phyloP scores from a whole-genome alignment of 352 stramenopile genomes.

The Globisporangium middletonii region DNA sequence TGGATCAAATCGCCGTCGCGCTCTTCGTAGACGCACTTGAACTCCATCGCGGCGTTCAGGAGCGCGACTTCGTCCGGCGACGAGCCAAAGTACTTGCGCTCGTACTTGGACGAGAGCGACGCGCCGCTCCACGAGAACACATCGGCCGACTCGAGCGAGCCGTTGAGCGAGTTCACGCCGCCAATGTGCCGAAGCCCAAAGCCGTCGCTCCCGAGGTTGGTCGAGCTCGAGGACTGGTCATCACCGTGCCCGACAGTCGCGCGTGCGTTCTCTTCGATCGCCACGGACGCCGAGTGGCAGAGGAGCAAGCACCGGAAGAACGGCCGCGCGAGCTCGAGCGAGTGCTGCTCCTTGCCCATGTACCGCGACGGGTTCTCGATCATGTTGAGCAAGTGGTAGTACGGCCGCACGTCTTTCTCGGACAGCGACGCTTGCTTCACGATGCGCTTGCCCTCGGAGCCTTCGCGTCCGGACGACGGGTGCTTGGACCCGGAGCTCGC shows the following conservation, averaged over 20 bases:
- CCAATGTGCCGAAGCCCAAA: slow-evolving; percentile 13
- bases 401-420: slow-evolving; percentile 64
- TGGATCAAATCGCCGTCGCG: slow-evolving; percentile 67
- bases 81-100: slow-evolving; percentile 65
- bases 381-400: slow-evolving; percentile 63
- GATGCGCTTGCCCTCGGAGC: slow-evolving; percentile 19
- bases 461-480: slow-evolving; percentile 5
- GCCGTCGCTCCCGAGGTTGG: slow-evolving; percentile 5
- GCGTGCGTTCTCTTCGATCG: slow-evolving; percentile 32
- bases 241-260: not conserved
- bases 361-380: slow-evolving; percentile 50
- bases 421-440: slow-evolving; percentile 43
- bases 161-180: slow-evolving; percentile 19
- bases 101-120: slow-evolving; percentile 24
- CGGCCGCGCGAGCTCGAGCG: slow-evolving; percentile 49
- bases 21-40: slow-evolving; percentile 77
- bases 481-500: slow-evolving; percentile 4
- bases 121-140: slow-evolving; percentile 11
- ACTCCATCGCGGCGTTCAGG: slow-evolving; percentile 71
- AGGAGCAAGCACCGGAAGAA: slow-evolving; percentile 82
- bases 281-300: slow-evolving; percentile 72
- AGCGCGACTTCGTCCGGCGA: slow-evolving; percentile 82
- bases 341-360: slow-evolving; percentile 41
- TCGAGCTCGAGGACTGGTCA: slow-evolving; percentile 5
- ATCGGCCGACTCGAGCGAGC: slow-evolving; percentile 11